Conservation (phyloP, 176 grass and related monocot genomes). For the Aegilops longissima region DNA sequence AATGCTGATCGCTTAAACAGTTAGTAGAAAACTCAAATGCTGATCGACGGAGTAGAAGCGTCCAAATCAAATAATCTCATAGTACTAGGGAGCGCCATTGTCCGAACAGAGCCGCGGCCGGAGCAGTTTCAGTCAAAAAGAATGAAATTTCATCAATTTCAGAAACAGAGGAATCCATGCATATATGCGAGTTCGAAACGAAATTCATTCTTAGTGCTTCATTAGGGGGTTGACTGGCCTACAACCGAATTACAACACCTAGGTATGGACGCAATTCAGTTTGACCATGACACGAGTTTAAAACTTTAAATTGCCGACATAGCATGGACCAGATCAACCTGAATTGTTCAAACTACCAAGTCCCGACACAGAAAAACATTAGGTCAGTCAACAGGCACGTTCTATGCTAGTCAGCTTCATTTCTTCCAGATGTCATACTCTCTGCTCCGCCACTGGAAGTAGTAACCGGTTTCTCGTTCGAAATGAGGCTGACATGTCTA, state of each 20-base stretch:
- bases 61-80: neutral
- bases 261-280: neutral
- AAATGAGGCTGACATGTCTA: neutral
- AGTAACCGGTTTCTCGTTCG: neutral
- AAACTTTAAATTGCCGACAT: neutral
- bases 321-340: neutral
- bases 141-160: neutral
- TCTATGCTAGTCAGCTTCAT: conserved; percentile 5
- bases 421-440: neutral
- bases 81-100: neutral
- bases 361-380: neutral
- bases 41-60: neutral
- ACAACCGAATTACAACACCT: neutral
- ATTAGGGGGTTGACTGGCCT: neutral
- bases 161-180: neutral
- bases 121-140: neutral
- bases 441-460: neutral
- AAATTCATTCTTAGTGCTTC: neutral
- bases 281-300: neutral
- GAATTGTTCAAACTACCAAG: neutral
- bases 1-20: neutral
- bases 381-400: neutral
- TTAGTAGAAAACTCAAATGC: neutral
- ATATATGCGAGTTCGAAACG: neutral
- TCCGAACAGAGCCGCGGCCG: neutral